Evolutionary conservation across 2,329 filamentous ascomycete species (phyloP).

Genomic region (Cylindrodendrum hubeiense): DNA sequence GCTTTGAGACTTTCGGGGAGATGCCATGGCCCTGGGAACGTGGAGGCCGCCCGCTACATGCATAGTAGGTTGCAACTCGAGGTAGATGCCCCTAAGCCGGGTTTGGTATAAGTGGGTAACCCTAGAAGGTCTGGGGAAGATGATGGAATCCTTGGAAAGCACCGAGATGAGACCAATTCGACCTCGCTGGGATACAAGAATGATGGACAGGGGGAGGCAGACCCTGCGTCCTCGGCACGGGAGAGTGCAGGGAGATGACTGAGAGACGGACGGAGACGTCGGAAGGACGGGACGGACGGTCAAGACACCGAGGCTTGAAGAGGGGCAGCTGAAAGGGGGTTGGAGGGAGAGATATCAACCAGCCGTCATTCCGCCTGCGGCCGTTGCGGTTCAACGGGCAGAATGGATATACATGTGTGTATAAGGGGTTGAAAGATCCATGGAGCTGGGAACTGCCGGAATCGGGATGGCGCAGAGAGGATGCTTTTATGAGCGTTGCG

Average conservation of each 20-base stretch:
- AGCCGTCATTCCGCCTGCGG: background rate
- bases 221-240: constrained; percentile 16
- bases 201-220: background rate
- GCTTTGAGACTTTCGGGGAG: too few species aligned
- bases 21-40: background rate
- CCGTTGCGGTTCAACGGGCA: background rate
- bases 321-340: background rate
- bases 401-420: constrained; percentile 3
- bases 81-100: constrained; percentile 9
- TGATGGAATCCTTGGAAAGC: constrained; percentile 16
- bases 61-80: background rate
- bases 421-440: background rate
- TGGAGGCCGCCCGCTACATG: background rate
- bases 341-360: background rate
- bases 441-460: background rate
- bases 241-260: background rate
- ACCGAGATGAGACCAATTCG: constrained; percentile 27
- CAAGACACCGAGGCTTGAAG: background rate
- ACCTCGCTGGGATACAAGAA: constrained; percentile 28
- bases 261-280: background rate
- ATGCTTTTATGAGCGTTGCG: background rate
- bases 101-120: constrained; percentile 29
- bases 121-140: constrained; percentile 27
- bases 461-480: background rate
- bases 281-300: background rate